Evolutionary conservation across 2,329 filamentous ascomycete species (phyloP).

Genomic region (Aspergillus clavatus): DNA sequence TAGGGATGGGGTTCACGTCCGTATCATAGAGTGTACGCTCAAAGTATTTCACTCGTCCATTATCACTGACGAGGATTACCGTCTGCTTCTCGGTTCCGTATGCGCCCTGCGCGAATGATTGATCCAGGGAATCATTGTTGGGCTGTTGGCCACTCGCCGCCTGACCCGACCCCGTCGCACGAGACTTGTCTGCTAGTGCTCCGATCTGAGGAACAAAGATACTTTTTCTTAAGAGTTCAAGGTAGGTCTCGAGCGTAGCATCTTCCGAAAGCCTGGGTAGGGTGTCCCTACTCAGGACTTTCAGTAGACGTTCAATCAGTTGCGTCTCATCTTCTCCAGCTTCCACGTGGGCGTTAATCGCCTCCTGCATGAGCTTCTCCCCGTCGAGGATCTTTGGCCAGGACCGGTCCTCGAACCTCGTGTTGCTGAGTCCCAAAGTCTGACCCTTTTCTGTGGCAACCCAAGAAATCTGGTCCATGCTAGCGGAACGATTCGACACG

Average conservation of each 20-base stretch:
- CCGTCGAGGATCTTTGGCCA: constrained; percentile 61
- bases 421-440: constrained; percentile 59
- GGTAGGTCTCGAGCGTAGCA: constrained; percentile 50
- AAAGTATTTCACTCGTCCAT: constrained; percentile 56
- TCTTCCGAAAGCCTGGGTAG: constrained; percentile 49
- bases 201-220: constrained; percentile 58
- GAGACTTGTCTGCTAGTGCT: constrained; percentile 38
- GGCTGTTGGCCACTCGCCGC: constrained; percentile 8
- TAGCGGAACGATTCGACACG: constrained; percentile 58
- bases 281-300: constrained; percentile 51
- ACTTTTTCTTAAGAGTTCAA: constrained; percentile 53
- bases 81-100: constrained; percentile 65
- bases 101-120: constrained; percentile 42
- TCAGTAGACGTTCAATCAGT: constrained; percentile 50
- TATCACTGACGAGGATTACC: constrained; percentile 52
- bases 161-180: too few species aligned
- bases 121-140: constrained; percentile 23
- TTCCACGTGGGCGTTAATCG: constrained; percentile 44
- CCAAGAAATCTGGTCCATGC: constrained; percentile 48
- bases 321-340: constrained; percentile 43
- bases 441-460: constrained; percentile 47
- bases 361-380: constrained; percentile 49
- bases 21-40: constrained; percentile 58
- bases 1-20: constrained; percentile 44
- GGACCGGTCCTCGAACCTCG: constrained; percentile 52